These are phyloP conservation scores for Berkeleyomyces rouxiae DNA, from an alignment of 2,329 filamentous ascomycete genomes.

Conservation along the genomic window DNA sequence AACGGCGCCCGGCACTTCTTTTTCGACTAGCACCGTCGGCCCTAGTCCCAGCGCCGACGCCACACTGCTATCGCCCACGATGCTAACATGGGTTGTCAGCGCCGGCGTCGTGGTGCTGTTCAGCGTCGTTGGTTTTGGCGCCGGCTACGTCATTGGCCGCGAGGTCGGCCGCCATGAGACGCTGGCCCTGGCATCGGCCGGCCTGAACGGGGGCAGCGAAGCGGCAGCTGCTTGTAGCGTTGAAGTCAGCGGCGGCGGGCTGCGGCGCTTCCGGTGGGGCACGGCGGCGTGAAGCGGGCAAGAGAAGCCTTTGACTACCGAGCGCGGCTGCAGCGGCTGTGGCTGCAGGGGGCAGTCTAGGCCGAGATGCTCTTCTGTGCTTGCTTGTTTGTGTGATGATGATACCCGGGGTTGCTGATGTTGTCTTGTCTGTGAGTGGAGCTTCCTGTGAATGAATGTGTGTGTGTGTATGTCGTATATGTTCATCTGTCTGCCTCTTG, in stretches of 20 bases:
- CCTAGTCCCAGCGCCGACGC: constrained; percentile 22
- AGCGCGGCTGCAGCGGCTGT: background rate
- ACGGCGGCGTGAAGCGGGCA: constrained; percentile 22
- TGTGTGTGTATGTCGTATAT: background rate
- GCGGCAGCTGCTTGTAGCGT: constrained; percentile 30
- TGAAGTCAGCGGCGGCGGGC: constrained; percentile 36
- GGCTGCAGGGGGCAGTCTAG: background rate
- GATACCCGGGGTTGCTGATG: constrained; percentile 6
- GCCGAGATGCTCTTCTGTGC: background rate
- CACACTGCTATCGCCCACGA: constrained; percentile 38
- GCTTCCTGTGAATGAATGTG: too few species aligned
- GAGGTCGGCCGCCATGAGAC: constrained; percentile 48
- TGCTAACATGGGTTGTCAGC: constrained; percentile 48
- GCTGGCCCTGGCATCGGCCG: constrained; percentile 25
- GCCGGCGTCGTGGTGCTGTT: constrained; percentile 52
- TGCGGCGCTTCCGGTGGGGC: constrained; percentile 39
- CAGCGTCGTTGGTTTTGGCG: constrained; percentile 51
- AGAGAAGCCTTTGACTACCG: background rate
- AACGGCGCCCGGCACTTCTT: constrained; percentile 15
- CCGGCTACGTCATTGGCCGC: constrained; percentile 50
- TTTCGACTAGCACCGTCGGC: constrained; percentile 13
- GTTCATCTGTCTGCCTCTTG: background rate
- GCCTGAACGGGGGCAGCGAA: constrained; percentile 21
- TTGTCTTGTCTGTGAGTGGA: background rate
- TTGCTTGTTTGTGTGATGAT: background rate